Percentiles rank a stretch among this genome's conserved stretches.
These are phyloP conservation scores for Colletotrichum costaricense DNA, from an alignment of 2,329 filamentous ascomycete species.

Conservation along the genomic window DNA sequence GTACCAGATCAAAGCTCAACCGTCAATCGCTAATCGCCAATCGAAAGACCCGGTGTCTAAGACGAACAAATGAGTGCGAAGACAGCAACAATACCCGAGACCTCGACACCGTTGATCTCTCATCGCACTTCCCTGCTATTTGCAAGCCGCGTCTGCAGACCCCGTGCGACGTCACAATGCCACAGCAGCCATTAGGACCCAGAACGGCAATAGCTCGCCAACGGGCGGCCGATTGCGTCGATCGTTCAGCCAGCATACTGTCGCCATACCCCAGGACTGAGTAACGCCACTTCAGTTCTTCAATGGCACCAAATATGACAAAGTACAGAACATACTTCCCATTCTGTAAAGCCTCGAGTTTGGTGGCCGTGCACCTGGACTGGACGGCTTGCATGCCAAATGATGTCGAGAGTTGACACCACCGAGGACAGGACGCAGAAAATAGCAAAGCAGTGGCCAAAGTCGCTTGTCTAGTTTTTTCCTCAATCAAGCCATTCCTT, in stretches of 20 bases:
- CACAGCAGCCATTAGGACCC: constrained; percentile 20
- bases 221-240: constrained; percentile 34
- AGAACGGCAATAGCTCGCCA: constrained; percentile 21
- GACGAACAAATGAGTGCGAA: not conserved
- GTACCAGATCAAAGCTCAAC: not conserved
- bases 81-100: not conserved
- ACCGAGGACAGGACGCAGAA: not conserved
- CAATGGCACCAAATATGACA: not conserved
- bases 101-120: not conserved
- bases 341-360: not conserved
- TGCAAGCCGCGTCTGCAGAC: constrained; percentile 14
- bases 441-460: not conserved
- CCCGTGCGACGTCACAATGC: constrained; percentile 13
- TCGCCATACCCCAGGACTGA: constrained; percentile 10
- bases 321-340: constrained; percentile 3
- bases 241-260: constrained; percentile 29
- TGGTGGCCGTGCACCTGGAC: not conserved
- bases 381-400: not conserved
- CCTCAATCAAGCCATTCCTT: not conserved
- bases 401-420: not conserved
- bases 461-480: not conserved
- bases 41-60: not conserved
- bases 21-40: not conserved
- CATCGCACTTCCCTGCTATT: not conserved
- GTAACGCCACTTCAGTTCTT: not conserved